A percentile compares a stretch with the other conserved stretches of the same genome.
Evolutionary conservation across 2,329 filamentous ascomycete genomes (phyloP).

Genomic region (Didymella glomerata): DNA sequence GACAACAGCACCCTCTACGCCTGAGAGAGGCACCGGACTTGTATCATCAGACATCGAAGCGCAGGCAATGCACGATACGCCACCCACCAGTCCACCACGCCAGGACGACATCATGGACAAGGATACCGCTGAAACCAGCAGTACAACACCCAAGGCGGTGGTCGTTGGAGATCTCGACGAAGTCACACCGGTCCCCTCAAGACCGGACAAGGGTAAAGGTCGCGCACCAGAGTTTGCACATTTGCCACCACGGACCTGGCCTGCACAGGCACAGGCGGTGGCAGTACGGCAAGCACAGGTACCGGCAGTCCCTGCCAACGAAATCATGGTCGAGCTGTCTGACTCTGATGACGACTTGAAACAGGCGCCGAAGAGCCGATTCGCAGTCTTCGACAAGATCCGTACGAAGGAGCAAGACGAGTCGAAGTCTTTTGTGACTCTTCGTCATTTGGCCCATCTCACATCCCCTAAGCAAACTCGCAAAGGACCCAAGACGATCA

Average conservation of each 20-base stretch:
- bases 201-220: slow-evolving; percentile 67
- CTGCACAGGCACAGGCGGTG: slow-evolving; percentile 23
- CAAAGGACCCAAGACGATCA: slow-evolving; percentile 66
- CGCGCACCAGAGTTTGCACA: slow-evolving; percentile 59
- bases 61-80: slow-evolving; percentile 48
- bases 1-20: slow-evolving; percentile 30
- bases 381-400: slow-evolving; percentile 71
- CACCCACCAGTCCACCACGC: slow-evolving; percentile 56
- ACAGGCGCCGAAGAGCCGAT: slow-evolving; percentile 50
- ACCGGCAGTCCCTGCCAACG: slow-evolving; percentile 12
- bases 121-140: background rate
- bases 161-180: slow-evolving; percentile 11
- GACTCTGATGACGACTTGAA: slow-evolving; percentile 72
- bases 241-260: slow-evolving; percentile 40
- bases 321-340: slow-evolving; percentile 50
- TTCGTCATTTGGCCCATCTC: slow-evolving; percentile 79
- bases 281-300: slow-evolving; percentile 28
- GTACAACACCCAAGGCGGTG: slow-evolving; percentile 11
- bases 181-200: slow-evolving; percentile 28
- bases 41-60: slow-evolving; percentile 71
- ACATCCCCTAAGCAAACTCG: slow-evolving; percentile 64
- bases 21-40: slow-evolving; percentile 53
- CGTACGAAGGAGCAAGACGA: slow-evolving; percentile 71
- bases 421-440: slow-evolving; percentile 68
- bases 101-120: slow-evolving; percentile 25